Conservation (phyloP, 2,329 filamentous ascomycete species). For the Colletotrichum chlorophyti region DNA sequence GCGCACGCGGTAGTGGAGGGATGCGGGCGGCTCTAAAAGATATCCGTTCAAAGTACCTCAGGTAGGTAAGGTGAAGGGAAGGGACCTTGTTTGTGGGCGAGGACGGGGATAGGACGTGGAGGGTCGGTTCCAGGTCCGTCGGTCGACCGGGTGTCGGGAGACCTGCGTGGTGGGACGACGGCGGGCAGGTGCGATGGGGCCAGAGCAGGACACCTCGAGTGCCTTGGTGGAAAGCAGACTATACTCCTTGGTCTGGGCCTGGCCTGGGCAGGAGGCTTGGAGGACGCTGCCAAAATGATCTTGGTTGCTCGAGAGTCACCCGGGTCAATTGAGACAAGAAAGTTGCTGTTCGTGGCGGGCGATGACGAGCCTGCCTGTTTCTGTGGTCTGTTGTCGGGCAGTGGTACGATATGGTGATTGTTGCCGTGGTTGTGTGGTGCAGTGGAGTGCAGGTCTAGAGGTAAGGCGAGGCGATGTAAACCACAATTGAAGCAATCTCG, state of each 20-base stretch:
- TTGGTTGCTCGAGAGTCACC: too few relatives aligned
- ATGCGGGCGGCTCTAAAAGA: constrained; percentile 5
- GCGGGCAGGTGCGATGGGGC: constrained; percentile 9
- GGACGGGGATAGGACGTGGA: constrained; percentile 20
- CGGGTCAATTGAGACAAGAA: constrained; percentile 2
- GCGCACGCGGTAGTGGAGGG: neutral
- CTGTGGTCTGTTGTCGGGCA: too few relatives aligned
- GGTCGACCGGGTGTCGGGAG: constrained; percentile 16
- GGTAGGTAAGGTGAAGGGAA: too few relatives aligned
- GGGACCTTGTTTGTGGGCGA: neutral
- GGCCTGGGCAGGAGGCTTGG: neutral
- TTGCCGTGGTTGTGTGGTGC: neutral
- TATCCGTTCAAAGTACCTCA: too few relatives aligned
- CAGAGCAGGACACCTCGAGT: neutral
- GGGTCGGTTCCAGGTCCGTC: constrained; percentile 8
- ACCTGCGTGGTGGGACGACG: constrained; percentile 9
- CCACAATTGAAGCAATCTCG: neutral
- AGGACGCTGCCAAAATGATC: neutral
- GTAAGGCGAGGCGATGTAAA: neutral
- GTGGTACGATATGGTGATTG: too few relatives aligned
- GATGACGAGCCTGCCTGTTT: too few relatives aligned
- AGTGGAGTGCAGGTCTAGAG: neutral
- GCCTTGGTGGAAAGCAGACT: neutral
- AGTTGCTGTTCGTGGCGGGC: too few relatives aligned
- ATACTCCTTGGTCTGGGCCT: neutral